A percentile compares a stretch with the other conserved stretches of the same genome.
Evolutionary conservation across 2,329 filamentous ascomycete species (phyloP).

Genomic region (Decorospora gaudefroyi): DNA sequence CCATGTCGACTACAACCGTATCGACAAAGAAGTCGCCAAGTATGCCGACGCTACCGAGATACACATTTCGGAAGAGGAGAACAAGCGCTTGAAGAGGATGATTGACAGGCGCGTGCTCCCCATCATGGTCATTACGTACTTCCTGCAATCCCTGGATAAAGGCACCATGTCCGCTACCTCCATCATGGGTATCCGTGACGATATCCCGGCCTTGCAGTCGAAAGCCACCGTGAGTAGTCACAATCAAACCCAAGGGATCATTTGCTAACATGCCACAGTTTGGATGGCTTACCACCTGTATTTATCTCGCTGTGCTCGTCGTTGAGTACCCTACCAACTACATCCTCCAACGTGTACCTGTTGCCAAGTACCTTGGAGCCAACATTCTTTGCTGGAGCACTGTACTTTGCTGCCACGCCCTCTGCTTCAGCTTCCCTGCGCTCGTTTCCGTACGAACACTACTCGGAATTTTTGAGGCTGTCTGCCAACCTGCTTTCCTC

Average conservation of each 20-base stretch:
- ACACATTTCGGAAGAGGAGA: slow-evolving; percentile 63
- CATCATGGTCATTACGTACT: slow-evolving; percentile 75
- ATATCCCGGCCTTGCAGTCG: slow-evolving; percentile 40
- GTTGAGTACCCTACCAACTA: slow-evolving; percentile 75
- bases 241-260: background rate
- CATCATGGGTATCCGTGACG: slow-evolving; percentile 63
- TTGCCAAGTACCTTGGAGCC: slow-evolving; percentile 68
- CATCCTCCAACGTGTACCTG: slow-evolving; percentile 65
- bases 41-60: slow-evolving; percentile 64
- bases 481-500: slow-evolving; percentile 70
- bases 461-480: slow-evolving; percentile 72
- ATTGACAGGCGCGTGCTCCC: slow-evolving; percentile 70
- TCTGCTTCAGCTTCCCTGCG: slow-evolving; percentile 63
- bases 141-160: slow-evolving; percentile 69
- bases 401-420: slow-evolving; percentile 64
- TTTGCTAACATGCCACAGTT: slow-evolving; percentile 53
- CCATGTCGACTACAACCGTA: slow-evolving; percentile 60
- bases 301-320: slow-evolving; percentile 71
- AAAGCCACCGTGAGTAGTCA: slow-evolving; percentile 34
- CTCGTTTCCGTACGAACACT: slow-evolving; percentile 66
- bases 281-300: slow-evolving; percentile 73
- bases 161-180: slow-evolving; percentile 66
- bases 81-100: slow-evolving; percentile 63
- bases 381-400: slow-evolving; percentile 68
- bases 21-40: slow-evolving; percentile 72